Base-by-base conservation (phyloP, 306 rosid genomes). In the Hippophae tibetana region DNA sequence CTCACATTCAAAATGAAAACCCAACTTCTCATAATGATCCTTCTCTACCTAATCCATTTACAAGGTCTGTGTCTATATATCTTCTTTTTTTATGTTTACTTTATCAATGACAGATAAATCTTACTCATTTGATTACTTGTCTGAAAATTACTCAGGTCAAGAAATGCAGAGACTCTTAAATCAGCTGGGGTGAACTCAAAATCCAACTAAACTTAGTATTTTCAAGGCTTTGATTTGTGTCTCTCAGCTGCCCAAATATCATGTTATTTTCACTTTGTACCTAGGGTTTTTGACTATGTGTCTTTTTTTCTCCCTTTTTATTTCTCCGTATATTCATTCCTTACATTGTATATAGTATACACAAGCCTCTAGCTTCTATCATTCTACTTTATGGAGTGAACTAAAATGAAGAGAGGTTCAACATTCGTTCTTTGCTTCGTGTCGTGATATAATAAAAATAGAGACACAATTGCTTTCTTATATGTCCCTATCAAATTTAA, bases 91-190 rank as follows among this genome's bases (percentile, higher is more conserved):
- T 18, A 7, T 12, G 5, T 7, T 53, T 9, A 10, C 10, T 61
- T 61, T 38, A 2, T 10, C 31, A n/a, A 8, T 13, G 0, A 6
- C 9, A 8, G 10, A 25, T 26, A 7, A 5, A 52, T 6, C 53
- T 44, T 10, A 14, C 18, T n/a, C 31, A 9, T 46, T 9, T 12
- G 18, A 5, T 49, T 10, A 13, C 27, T n/a, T 61, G 52, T 47
- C 51, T 57, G 55, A 14, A 9, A 41, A 42, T 42, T 13, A 6
- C 46, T 7, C 66, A 73, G 78, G 57, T 42, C 73, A 51, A 67
- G 69, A 42, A 42, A 54, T 8, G 54, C 66, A 8, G 66, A 68
- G 59, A 67, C 73, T 10, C 78, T 68, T 40, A 63, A 68, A 62
- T 14, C 70, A 7, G 70, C 5, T 3, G 74, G 78, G 38, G 66